Base-by-base conservation (phyloP, 345 rosid species). In the Populus nigra region DNA sequence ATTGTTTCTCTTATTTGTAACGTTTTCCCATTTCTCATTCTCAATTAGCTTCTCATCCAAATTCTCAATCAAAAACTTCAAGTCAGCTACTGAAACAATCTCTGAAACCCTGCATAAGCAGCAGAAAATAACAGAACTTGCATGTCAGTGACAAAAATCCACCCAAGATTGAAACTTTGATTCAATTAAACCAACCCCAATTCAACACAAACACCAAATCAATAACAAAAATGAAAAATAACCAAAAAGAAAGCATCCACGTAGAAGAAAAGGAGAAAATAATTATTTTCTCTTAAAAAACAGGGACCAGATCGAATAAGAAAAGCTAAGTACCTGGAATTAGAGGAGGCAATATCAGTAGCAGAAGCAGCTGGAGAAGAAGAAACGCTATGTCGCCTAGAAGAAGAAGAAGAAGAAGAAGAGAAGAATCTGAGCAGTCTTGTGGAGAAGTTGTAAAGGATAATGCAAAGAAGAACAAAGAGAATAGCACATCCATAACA, bases 21-120 rank as follows among this genome's bases (percentile, higher is more conserved):
- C 83, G 82, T 77, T 50, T 72, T 91, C 93, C 98, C 98, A 94
- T 65, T 77, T 87, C 80, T 88, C 91, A 69, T 68, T 74, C 57
- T 59, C 77, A 12, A 68, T 31, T 39, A 17, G 39, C 39, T 83
- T 85, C 43, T 72, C 91, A 65, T 83, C 89, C 86, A 94, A 77
- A 77, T 84, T 89, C 11, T 84, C 81, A 41, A 94, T 87, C 55
- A 94, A 85, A 41, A 79, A 86, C 81, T 85, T 89, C 65, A 94
- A 85, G 82, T 94, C 98, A 65, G 85, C 91, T 68, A 88, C 90
- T 29, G 92, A 85, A 27, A 90, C 87, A 71, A 88, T 75, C 72
- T 81, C 81, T 12, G 88, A 76, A 63, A 76, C 57, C 73, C 94
- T 90, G 88, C 84, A 61, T 61, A 27, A 61, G 5, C 70, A 27